These are phyloP conservation scores for Exophiala oligosperma DNA, from an alignment of 2,329 filamentous ascomycete species.

Conservation along the genomic window DNA sequence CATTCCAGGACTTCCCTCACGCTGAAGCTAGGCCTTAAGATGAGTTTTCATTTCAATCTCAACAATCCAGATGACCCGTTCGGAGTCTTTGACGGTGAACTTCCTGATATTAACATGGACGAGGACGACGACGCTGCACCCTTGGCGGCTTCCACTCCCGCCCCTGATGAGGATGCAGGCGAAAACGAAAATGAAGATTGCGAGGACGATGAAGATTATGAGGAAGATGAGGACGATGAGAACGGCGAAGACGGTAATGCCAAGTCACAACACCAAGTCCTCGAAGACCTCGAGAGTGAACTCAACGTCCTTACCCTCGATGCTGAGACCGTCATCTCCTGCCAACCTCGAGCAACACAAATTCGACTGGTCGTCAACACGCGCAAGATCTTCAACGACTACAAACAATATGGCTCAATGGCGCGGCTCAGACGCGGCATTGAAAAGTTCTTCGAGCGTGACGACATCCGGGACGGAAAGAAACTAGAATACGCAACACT, in stretches of 20 bases:
- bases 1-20: too few species aligned
- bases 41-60: neutral
- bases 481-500: constrained; percentile 3
- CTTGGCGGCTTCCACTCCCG: neutral
- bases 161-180: too few species aligned
- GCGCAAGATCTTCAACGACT: constrained; percentile 21
- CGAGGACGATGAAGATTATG: too few species aligned
- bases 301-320: constrained; percentile 19
- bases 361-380: constrained; percentile 16
- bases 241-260: neutral
- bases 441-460: constrained; percentile 17
- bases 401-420: constrained; percentile 26
- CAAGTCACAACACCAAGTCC: constrained; percentile 1
- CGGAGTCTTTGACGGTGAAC: neutral
- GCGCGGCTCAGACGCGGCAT: constrained; percentile 18
- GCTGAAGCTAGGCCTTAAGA: neutral
- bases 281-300: constrained; percentile 12
- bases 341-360: constrained; percentile 23
- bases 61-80: neutral
- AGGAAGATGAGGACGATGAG: too few species aligned
- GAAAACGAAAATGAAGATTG: neutral
- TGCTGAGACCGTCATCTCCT: constrained; percentile 21
- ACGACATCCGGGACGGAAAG: constrained; percentile 6
- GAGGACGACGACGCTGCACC: neutral
- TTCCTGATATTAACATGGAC: neutral